Conservation (phyloP, 208 protist genomes). For the Leptomonas pyrrhocoris region DNA sequence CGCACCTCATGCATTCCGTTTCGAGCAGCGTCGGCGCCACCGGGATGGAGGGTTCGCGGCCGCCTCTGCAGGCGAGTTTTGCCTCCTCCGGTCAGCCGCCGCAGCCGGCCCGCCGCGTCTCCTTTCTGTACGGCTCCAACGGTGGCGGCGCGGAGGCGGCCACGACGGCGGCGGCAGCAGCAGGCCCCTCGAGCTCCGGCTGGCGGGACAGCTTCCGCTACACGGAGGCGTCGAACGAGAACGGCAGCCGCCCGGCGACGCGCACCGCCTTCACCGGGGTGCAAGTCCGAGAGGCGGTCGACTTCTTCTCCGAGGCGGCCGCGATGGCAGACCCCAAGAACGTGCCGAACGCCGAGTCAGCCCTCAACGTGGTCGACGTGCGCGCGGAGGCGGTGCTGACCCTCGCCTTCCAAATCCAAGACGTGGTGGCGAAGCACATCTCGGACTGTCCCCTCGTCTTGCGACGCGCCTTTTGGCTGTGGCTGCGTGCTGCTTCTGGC, state of each 20-base stretch:
- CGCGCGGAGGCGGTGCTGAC: constrained; percentile 23
- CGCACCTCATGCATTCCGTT: constrained; percentile 6
- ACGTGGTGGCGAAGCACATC: constrained; percentile 25
- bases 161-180: too few species aligned
- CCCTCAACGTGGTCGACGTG: constrained; percentile 25
- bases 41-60: constrained; percentile 24
- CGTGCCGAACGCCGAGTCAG: constrained; percentile 2
- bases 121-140: neutral
- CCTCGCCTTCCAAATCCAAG: constrained; percentile 22
- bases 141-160: neutral
- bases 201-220: constrained; percentile 23
- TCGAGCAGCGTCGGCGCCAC: constrained; percentile 10
- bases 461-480: constrained; percentile 35
- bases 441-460: constrained; percentile 35
- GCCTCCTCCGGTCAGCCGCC: neutral
- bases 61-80: constrained; percentile 11
- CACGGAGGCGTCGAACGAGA: constrained; percentile 15
- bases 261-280: constrained; percentile 13
- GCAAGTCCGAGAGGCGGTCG: constrained; percentile 23
- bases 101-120: neutral
- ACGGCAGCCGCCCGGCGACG: constrained; percentile 11
- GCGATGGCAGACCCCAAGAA: constrained; percentile 10
- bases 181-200: neutral
- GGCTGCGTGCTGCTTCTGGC: constrained; percentile 32
- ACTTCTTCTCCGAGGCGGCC: constrained; percentile 29